phyloP scores from a whole-genome alignment of 208 protist species.

The Leptomonas seymouri region DNA sequence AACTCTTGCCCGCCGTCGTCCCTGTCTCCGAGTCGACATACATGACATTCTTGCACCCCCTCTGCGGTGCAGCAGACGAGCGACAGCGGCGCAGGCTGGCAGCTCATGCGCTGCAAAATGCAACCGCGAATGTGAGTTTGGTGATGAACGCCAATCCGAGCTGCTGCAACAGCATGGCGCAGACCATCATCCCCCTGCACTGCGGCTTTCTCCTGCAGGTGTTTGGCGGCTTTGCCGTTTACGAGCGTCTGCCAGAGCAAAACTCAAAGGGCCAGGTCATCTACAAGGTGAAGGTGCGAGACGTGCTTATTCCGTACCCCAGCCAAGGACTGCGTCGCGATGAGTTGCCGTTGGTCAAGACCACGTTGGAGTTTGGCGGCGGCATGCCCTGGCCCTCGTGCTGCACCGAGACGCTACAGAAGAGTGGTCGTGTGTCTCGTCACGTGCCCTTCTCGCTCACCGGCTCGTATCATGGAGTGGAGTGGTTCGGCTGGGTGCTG shows the following conservation, averaged over 20 bases:
- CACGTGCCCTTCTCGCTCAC: conserved; percentile 63
- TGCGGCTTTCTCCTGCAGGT: conserved; percentile 57
- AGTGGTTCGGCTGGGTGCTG: conserved; percentile 79
- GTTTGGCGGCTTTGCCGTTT: conserved; percentile 74
- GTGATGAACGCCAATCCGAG: not conserved
- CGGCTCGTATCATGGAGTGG: conserved; percentile 37
- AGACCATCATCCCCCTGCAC: conserved; percentile 34
- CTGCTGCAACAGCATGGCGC: not conserved
- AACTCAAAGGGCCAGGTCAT: conserved; percentile 11
- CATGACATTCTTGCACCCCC: conserved; percentile 65
- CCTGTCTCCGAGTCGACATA: conserved; percentile 5
- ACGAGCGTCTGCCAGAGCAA: conserved; percentile 23
- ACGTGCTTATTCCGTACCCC: conserved; percentile 76
- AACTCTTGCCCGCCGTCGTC: conserved; percentile 51
- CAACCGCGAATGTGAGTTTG: conserved; percentile 10
- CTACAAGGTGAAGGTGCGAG: conserved; percentile 34
- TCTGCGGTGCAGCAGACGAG: conserved; percentile 41
- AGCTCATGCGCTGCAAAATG: conserved; percentile 38
- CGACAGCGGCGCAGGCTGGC: conserved; percentile 45
- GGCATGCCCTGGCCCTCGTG: conserved; percentile 74
- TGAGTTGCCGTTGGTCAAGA: conserved; percentile 39
- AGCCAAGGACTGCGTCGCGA: conserved; percentile 40
- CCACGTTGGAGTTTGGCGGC: conserved; percentile 57
- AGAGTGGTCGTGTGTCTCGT: conserved; percentile 48
- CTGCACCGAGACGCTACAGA: conserved; percentile 66